These are phyloP conservation scores for Ailanthus altissimus DNA, from an alignment of 345 rosid genomes.

Conservation along the genomic window DNA sequence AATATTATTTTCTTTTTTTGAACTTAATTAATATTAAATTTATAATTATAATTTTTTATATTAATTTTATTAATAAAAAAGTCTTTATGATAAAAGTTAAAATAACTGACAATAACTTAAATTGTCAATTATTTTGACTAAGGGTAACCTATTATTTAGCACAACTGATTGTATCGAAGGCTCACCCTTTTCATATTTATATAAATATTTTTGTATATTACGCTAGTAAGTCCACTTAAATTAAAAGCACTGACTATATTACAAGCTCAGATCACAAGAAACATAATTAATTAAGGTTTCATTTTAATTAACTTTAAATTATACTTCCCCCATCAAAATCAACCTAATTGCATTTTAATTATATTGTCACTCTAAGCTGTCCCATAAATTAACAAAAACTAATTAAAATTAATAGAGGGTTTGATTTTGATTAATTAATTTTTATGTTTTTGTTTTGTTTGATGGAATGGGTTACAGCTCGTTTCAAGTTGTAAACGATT, in stretches of 20 bases:
- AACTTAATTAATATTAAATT: no score
- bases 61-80: no score
- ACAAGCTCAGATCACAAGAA: conserved; percentile 19
- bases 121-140: no score
- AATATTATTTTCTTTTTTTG: no score
- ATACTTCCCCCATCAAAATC: background rate
- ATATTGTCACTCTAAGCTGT: background rate
- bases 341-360: background rate
- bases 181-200: no score
- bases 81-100: no score
- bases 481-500: background rate
- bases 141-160: no score
- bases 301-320: background rate
- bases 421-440: background rate
- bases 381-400: background rate
- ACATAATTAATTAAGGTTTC: background rate
- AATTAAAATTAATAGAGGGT: background rate
- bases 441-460: background rate
- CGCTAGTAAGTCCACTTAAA: background rate
- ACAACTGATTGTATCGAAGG: no score
- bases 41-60: no score
- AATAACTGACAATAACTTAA: no score
- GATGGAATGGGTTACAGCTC: background rate
- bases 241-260: no score
- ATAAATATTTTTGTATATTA: no score